These are phyloP conservation scores for Rosa lucieae DNA, from an alignment of 306 rosid genomes.

Conservation along the genomic window DNA sequence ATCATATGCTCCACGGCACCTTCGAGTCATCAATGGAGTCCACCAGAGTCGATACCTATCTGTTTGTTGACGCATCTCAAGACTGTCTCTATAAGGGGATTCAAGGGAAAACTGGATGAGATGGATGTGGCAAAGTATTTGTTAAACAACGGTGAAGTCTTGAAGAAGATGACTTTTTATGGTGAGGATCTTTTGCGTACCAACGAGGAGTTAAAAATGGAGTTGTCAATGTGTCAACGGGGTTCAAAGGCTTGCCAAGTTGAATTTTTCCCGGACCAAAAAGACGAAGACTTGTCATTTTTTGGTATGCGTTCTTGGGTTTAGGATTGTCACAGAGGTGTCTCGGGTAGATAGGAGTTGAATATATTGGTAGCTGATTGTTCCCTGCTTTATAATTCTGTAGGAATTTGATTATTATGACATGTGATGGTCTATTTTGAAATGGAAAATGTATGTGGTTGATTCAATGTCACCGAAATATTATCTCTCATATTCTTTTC, in stretches of 20 bases:
- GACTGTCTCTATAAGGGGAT: background rate
- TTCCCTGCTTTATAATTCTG: too few species aligned
- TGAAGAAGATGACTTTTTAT: constrained; percentile 2
- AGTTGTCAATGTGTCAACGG: background rate
- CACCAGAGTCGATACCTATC: background rate
- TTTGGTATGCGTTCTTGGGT: too few species aligned
- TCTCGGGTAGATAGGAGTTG: too few species aligned
- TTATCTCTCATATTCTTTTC: too few species aligned
- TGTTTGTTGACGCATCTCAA: background rate
- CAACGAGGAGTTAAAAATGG: background rate
- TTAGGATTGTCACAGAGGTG: too few species aligned
- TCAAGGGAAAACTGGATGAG: background rate
- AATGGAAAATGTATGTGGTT: too few species aligned
- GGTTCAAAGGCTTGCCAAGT: background rate
- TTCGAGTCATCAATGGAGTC: background rate
- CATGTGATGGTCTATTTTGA: too few species aligned
- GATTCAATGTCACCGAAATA: too few species aligned
- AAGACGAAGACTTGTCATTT: too few species aligned
- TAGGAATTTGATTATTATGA: too few species aligned
- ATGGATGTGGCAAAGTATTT: background rate
- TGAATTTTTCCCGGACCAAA: background rate
- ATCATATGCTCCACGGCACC: background rate
- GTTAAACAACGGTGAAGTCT: background rate
- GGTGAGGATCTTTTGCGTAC: background rate
- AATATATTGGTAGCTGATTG: too few species aligned